phyloP scores from a whole-genome alignment of 2,329 filamentous ascomycete genomes.

The Apiospora phragmitis region DNA sequence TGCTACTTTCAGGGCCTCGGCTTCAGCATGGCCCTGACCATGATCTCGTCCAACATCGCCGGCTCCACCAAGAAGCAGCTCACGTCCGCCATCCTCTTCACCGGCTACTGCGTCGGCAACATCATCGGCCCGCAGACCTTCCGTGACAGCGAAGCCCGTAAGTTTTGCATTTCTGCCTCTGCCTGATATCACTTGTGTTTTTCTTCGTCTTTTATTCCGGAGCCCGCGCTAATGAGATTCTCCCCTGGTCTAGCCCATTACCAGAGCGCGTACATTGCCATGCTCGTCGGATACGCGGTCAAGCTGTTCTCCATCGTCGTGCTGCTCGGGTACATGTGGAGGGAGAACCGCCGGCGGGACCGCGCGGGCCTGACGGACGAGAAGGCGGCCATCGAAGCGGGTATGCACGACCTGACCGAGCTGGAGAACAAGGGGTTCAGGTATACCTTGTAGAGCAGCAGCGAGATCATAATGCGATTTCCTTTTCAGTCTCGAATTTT shows the following conservation, averaged over 20 bases:
- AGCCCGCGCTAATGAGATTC: background rate
- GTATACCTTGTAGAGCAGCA: slow-evolving; percentile 24
- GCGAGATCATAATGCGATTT: background rate
- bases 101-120: slow-evolving; percentile 33
- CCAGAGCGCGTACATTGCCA: slow-evolving; percentile 33
- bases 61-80: slow-evolving; percentile 35
- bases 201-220: background rate
- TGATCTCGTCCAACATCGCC: slow-evolving; percentile 34
- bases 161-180: slow-evolving; percentile 12
- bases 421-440: slow-evolving; percentile 33
- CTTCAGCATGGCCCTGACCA: slow-evolving; percentile 34
- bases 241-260: slow-evolving; percentile 27
- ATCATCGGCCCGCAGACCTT: slow-evolving; percentile 36
- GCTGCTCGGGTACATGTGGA: slow-evolving; percentile 32
- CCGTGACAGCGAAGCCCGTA: slow-evolving; percentile 24
- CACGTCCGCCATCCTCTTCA: slow-evolving; percentile 30
- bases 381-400: slow-evolving; percentile 29
- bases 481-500: background rate
- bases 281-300: slow-evolving; percentile 31
- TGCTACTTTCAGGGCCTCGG: slow-evolving; percentile 35
- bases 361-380: slow-evolving; percentile 27
- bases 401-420: slow-evolving; percentile 33
- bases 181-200: no score
- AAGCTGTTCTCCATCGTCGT: slow-evolving; percentile 28
- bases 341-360: slow-evolving; percentile 29